These are phyloP conservation scores for Anthostomella pinea DNA, from an alignment of 2,329 filamentous ascomycete species.

Conservation along the genomic window DNA sequence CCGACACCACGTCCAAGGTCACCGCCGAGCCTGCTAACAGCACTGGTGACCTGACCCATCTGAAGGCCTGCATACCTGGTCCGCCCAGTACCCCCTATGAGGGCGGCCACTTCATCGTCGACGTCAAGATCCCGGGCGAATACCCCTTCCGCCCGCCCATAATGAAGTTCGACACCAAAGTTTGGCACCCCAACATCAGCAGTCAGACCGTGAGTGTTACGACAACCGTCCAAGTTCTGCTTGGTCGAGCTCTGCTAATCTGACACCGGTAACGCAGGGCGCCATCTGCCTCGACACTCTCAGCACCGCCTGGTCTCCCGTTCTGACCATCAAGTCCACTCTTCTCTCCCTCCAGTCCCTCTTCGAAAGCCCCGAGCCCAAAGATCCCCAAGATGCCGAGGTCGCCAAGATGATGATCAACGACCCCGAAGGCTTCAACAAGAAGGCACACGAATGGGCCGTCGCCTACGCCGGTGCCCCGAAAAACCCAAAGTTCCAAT, in stretches of 20 bases:
- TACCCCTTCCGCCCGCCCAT: slow-evolving; percentile 92
- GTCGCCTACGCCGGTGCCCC: slow-evolving; percentile 79
- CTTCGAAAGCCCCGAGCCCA: slow-evolving; percentile 89
- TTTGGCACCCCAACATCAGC: slow-evolving; percentile 98
- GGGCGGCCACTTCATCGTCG: slow-evolving; percentile 76
- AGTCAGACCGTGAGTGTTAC: slow-evolving; percentile 69
- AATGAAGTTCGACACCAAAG: slow-evolving; percentile 89
- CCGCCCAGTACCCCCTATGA: slow-evolving; percentile 94
- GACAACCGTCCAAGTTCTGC: no score
- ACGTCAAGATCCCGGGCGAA: slow-evolving; percentile 81
- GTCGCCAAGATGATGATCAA: slow-evolving; percentile 87
- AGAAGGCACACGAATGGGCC: slow-evolving; percentile 87
- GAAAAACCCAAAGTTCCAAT: slow-evolving; percentile 27
- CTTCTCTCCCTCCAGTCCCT: slow-evolving; percentile 91
- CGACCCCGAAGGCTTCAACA: slow-evolving; percentile 73
- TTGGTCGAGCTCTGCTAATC: background rate
- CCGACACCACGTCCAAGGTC: slow-evolving; percentile 73
- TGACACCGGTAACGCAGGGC: slow-evolving; percentile 55
- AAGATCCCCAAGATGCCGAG: slow-evolving; percentile 94
- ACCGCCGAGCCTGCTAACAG: slow-evolving; percentile 62
- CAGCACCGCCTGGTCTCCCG: slow-evolving; percentile 86
- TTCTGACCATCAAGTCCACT: slow-evolving; percentile 93
- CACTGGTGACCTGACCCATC: slow-evolving; percentile 68
- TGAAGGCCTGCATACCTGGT: slow-evolving; percentile 79
- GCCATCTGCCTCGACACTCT: slow-evolving; percentile 96